Evolutionary conservation across 768 basidiomycete species (phyloP), one percentile per base, ranked within the genome.

Genomic region (Tricholoma terreum): DNA sequence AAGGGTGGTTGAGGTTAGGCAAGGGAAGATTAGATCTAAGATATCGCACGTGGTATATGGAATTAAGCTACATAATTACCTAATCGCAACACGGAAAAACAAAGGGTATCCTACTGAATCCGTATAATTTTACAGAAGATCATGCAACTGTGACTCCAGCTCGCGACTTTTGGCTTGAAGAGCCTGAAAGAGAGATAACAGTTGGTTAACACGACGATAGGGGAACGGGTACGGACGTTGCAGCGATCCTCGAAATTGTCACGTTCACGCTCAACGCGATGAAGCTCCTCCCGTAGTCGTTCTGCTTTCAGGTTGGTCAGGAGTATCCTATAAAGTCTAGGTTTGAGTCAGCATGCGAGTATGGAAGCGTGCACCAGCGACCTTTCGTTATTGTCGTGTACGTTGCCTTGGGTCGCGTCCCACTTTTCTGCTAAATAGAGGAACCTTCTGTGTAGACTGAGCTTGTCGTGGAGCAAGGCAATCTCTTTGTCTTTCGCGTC

Each of bases 11-110:
- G n/a, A n/a, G n/a, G n/a, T 52, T 65, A 61, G 64, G 65, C 60
- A 65, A 67, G 65, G 69, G 67, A 64, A 65, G 71, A 72, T 71
- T 71, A 69, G 69, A 71, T 72, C 71, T 70, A 70, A 69, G 71
- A 71, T 43, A 50, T 43, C 65, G 61, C 64, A 65, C 62, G 62
- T 63, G 64, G 55, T 61, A n/a, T n/a, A n/a, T n/a, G n/a, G n/a
- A n/a, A 27, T 27, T 27, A 27, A 27, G 50, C 15, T 38, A 35
- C 8, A 19, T 35, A 27, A 56, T 65, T 65, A 63, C 55, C 56
- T 65, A 63, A 65, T 56, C 54, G 31, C 2, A 6, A 36, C 9
- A 53, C 2, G 6, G 24, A 38, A 54, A 14, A 33, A 52, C 4
- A 14, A 9, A n/a, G n/a, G n/a, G n/a, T n/a, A n/a, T n/a, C n/a